phyloP scores from a whole-genome alignment of 805 yeast species.

The Sungouiozyma ichnusensis region DNA sequence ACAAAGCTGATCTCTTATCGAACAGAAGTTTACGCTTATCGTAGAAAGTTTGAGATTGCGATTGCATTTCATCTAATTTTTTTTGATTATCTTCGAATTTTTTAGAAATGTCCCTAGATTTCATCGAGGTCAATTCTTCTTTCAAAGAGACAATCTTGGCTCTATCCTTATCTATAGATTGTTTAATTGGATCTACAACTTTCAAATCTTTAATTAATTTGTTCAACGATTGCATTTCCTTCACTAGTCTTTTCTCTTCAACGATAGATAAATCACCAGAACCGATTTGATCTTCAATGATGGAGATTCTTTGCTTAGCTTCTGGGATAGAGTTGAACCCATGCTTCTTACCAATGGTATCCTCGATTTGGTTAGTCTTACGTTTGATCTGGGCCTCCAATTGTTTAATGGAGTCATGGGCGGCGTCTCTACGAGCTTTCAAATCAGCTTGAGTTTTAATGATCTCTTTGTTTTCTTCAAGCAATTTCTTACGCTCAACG shows the following conservation, averaged over 20 bases:
- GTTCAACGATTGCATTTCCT: constrained; percentile 76
- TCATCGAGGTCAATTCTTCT: constrained; percentile 43
- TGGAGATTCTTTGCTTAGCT: constrained; percentile 52
- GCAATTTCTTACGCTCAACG: constrained; percentile 44
- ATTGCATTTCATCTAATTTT: constrained; percentile 56
- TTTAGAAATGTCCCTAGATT: constrained; percentile 55
- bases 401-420: constrained; percentile 57
- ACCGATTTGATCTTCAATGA: constrained; percentile 64
- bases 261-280: constrained; percentile 76
- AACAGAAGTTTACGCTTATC: constrained; percentile 56
- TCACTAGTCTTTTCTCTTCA: constrained; percentile 76
- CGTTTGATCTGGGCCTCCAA: constrained; percentile 64
- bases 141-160: constrained; percentile 66
- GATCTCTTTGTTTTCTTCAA: constrained; percentile 36
- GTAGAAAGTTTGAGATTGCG: constrained; percentile 47
- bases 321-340: constrained; percentile 58
- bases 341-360: constrained; percentile 35
- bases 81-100: constrained; percentile 60
- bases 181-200: constrained; percentile 62
- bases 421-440: constrained; percentile 35
- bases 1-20: constrained; percentile 55
- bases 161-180: constrained; percentile 69
- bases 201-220: constrained; percentile 72
- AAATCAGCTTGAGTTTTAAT: constrained; percentile 38
- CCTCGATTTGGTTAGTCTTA: constrained; percentile 63